Percentiles rank a stretch among this genome's conserved stretches.
These are phyloP conservation scores for Pichia sp. DNA, from an alignment of 1,139 yeast species.

Conservation along the genomic window DNA sequence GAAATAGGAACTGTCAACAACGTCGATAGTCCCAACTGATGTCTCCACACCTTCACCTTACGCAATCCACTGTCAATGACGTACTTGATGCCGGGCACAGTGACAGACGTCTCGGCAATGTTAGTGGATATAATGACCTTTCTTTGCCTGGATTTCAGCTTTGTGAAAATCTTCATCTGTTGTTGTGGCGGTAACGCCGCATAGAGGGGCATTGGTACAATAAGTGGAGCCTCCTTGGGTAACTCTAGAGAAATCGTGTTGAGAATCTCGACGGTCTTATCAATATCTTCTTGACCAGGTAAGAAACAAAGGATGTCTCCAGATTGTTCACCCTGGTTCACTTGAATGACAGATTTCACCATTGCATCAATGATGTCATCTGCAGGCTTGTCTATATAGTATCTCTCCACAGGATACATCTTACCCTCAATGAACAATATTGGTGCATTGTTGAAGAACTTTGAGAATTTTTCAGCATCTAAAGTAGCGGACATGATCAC, in stretches of 20 bases:
- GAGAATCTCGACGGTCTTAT: constrained; percentile 64
- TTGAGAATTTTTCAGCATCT: constrained; percentile 83
- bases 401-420: constrained; percentile 73
- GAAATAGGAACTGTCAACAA: constrained; percentile 88
- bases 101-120: constrained; percentile 95
- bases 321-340: constrained; percentile 67
- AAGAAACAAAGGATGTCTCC: constrained; percentile 90
- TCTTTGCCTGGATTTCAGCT: constrained; percentile 52
- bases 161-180: constrained; percentile 71
- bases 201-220: constrained; percentile 78
- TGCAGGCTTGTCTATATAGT: constrained; percentile 50
- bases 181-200: constrained; percentile 87
- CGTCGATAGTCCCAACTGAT: constrained; percentile 84
- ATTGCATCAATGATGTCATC: constrained; percentile 83
- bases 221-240: constrained; percentile 67
- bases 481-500: constrained; percentile 92
- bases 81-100: constrained; percentile 91
- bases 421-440: constrained; percentile 85
- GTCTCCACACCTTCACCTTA: constrained; percentile 92
- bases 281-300: constrained; percentile 98
- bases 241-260: constrained; percentile 54
- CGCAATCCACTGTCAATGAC: constrained; percentile 90
- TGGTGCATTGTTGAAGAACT: constrained; percentile 72
- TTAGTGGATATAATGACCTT: constrained; percentile 89
- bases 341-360: constrained; percentile 67